phyloP scores from a whole-genome alignment of 257 asterid genomes.

The Nicotiana sylvestris region DNA sequence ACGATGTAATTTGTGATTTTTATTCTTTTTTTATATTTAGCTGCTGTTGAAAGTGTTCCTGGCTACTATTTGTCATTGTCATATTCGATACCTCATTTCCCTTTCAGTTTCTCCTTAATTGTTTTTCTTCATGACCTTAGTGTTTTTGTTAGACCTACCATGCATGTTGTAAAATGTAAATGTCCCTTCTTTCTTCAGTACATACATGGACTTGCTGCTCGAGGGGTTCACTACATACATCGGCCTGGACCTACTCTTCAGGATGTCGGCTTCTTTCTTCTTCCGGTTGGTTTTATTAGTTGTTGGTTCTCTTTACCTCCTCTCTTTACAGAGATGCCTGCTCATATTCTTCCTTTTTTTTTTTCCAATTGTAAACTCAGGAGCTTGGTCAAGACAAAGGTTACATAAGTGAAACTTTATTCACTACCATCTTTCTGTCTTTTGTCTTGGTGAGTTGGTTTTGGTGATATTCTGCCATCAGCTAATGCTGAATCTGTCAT shows the following conservation, averaged over 20 bases:
- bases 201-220: conserved; percentile 88
- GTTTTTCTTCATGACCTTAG: background rate
- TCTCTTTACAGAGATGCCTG: background rate
- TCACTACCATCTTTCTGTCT: conserved; percentile 63
- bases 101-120: background rate
- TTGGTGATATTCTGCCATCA: background rate
- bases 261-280: conserved; percentile 76
- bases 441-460: conserved; percentile 68
- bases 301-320: background rate
- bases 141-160: background rate
- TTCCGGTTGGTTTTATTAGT: conserved; percentile 50
- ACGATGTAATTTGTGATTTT: background rate
- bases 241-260: conserved; percentile 90
- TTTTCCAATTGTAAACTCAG: conserved; percentile 27
- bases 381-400: conserved; percentile 85
- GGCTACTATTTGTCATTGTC: background rate
- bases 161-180: background rate
- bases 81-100: background rate
- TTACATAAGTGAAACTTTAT: conserved; percentile 85
- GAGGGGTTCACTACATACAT: conserved; percentile 89
- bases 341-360: conserved; percentile 27
- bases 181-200: conserved; percentile 40
- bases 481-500: background rate
- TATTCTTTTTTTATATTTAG: background rate
- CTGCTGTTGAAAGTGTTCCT: background rate